Base-by-base conservation (phyloP, 2,329 filamentous ascomycete genomes). In the Emergomyces pasteurianus region DNA sequence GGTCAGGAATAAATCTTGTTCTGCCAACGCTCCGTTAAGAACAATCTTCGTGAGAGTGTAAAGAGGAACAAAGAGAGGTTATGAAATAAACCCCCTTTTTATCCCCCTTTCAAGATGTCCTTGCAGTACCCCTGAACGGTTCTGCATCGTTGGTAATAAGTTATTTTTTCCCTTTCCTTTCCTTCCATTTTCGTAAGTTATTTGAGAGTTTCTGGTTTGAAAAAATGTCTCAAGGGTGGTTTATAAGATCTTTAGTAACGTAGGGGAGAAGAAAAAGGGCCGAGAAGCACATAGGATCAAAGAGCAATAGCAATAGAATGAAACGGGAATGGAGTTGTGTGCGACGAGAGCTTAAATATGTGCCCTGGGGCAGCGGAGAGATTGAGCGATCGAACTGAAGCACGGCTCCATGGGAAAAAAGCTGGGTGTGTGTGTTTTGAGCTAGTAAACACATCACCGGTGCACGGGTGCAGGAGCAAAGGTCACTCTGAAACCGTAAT, bases 1-100 rank as follows among this genome's bases (percentile, higher is more conserved):
- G 64, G 57, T 52, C 46, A 66, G 60, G 61, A 62, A 57, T 62
- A 62, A 62, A 47, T 53, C 73, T 72, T 78, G 67, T 77, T 88
- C 79, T 90, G 72, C 87, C 87, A 89, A 87, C 85, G 87, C 84
- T 90, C 87, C 87, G 87, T 90, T 89, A 87, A 86, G 86, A 80
- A 78, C 80, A 82, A 79, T 77, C 81, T 83, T 82, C 83, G 87
- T 62, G 23, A 58, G 63, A 66, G 63, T 50, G 49, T 49, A 40
- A 56, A 53, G 50, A 40, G 38, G 28, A 36, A 36, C 31, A 36
- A 34, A 34, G 28, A 53, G 10, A n/a, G 50, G 21, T 40, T 40
- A 40, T 55, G 49, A 46, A 50, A 63, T 42, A 56, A 72, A 81
- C 18, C n/a, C 21, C n/a, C 21, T 26, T 40, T 21, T 40, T 8